A percentile compares a stretch with the other conserved stretches of the same genome.
phyloP scores from a whole-genome alignment of 1,284 basidiomycete genomes.

The Blastosporella zonata region DNA sequence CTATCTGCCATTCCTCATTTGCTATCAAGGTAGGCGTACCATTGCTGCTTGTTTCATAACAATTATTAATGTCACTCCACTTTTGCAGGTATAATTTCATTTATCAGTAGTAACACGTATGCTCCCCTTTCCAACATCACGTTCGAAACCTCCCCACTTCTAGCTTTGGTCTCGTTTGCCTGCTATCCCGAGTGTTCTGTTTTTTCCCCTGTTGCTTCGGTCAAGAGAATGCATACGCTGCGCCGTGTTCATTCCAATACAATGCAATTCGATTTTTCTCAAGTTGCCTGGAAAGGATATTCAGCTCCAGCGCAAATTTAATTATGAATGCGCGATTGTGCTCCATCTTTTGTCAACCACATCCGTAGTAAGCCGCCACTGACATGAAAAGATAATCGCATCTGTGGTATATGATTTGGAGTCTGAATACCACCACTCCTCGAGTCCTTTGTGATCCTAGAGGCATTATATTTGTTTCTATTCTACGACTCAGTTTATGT shows the following conservation, averaged over 20 bases:
- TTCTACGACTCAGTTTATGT: too few relatives aligned
- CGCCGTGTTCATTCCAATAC: neutral
- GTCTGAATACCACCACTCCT: too few relatives aligned
- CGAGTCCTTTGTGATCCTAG: too few relatives aligned
- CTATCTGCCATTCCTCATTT: conserved; percentile 93
- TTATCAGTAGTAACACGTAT: conserved; percentile 17
- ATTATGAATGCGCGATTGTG: too few relatives aligned
- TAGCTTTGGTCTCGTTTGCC: neutral
- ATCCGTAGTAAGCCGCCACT: too few relatives aligned
- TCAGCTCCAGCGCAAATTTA: too few relatives aligned
- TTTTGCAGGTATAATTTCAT: conserved; percentile 36
- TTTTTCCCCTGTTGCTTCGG: neutral
- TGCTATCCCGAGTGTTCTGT: neutral
- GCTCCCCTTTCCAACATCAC: neutral
- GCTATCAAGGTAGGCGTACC: conserved; percentile 83
- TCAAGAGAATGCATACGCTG: conserved; percentile 1
- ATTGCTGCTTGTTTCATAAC: conserved; percentile 5
- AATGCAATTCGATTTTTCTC: neutral
- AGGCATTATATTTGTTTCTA: too few relatives aligned
- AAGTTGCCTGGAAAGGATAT: neutral
- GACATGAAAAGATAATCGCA: too few relatives aligned
- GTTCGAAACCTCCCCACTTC: neutral
- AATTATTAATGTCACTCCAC: neutral
- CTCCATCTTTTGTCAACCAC: too few relatives aligned
- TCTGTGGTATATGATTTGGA: too few relatives aligned